A percentile compares a stretch with the other conserved stretches of the same genome.
Evolutionary conservation across 768 basidiomycete genomes (phyloP).

Genomic region (Melanogaster broomeanus): DNA sequence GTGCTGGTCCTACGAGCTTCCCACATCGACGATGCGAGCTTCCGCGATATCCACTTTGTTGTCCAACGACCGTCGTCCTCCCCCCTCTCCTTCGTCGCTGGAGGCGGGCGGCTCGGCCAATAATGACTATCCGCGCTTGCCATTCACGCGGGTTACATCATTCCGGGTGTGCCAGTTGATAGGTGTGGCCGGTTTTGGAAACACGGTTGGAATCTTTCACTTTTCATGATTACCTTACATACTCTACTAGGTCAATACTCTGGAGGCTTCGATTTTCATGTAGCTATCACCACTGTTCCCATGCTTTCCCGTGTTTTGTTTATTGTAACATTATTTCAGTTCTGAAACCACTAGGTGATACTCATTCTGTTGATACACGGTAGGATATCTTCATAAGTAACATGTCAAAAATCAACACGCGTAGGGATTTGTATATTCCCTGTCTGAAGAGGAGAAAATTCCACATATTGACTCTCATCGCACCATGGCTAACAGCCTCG

Average conservation of each 20-base stretch:
- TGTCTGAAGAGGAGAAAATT: conserved; percentile 16
- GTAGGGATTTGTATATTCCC: too few species aligned
- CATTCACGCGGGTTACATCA: conserved; percentile 79
- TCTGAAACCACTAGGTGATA: background rate
- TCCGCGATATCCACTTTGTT: conserved; percentile 57
- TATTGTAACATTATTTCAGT: conserved; percentile 24
- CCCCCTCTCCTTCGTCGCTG: background rate
- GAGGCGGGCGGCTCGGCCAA: conserved; percentile 1
- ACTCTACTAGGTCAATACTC: background rate
- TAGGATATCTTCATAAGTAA: too few species aligned
- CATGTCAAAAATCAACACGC: too few species aligned
- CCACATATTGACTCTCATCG: conserved; percentile 1
- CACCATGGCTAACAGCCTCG: conserved; percentile 67
- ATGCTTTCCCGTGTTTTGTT: conserved; percentile 16
- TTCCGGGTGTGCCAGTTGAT: conserved; percentile 50
- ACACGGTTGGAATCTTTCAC: conserved; percentile 46
- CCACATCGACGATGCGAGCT: conserved; percentile 45
- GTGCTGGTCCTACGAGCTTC: conserved; percentile 74
- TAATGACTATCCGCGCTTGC: conserved; percentile 53
- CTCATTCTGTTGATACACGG: background rate
- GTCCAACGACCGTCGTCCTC: conserved; percentile 21
- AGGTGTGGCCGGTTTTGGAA: conserved; percentile 75
- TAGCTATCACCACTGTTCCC: conserved; percentile 16
- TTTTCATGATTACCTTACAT: conserved; percentile 21
- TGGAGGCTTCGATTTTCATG: conserved; percentile 10